Base-by-base conservation (phyloP, 345 rosid species). In the Moringa oleifera region DNA sequence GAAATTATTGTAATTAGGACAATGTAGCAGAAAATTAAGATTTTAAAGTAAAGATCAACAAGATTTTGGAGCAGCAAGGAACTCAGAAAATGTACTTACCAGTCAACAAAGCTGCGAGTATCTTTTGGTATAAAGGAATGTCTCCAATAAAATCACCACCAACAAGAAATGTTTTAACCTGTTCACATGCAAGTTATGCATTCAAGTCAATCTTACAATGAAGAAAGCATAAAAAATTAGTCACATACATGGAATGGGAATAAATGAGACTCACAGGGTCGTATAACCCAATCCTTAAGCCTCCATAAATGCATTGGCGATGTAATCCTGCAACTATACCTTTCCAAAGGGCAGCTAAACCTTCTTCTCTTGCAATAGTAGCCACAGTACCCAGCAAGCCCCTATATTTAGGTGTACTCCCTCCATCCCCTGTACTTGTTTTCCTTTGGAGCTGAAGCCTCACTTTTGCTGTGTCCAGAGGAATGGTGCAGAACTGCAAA, bases 371-470 rank as follows among this genome's bases (percentile, higher is more conserved):
- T 0, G 94, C 96, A 69, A 94, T 90, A 49, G 97, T 88, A 24
- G 77, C 68, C 63, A 94, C 68, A 22, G 99, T 94, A 11, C 95
- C 89, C 70, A 80, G 58, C 61, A 90, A 70, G 57, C 95, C 99
- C 63, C 81, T 81, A 63, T 94, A 90, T 63, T 94, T 88, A 0
- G 96, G 86, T 31, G 69, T 57, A 51, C 20, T 74, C 33, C 51
- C 68, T 46, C 83, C 95, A 46, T 88, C 97, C 17, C 76, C 88
- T 0, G 75, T 71, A 11, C 70, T 66, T 49, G 79, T 71, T 76
- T 83, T 85, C 73, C 76, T 84, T 66, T 94, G 99, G 37, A 94
- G 97, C 79, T 90, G 99, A 65, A 94, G 97, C 82, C 99, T 85
- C 25, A 94, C 99, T 82, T 94, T 94, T 33, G 95, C 97, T 22